These are phyloP conservation scores for Acrodontium crateriforme DNA, from an alignment of 2,329 filamentous ascomycete genomes.

Conservation along the genomic window DNA sequence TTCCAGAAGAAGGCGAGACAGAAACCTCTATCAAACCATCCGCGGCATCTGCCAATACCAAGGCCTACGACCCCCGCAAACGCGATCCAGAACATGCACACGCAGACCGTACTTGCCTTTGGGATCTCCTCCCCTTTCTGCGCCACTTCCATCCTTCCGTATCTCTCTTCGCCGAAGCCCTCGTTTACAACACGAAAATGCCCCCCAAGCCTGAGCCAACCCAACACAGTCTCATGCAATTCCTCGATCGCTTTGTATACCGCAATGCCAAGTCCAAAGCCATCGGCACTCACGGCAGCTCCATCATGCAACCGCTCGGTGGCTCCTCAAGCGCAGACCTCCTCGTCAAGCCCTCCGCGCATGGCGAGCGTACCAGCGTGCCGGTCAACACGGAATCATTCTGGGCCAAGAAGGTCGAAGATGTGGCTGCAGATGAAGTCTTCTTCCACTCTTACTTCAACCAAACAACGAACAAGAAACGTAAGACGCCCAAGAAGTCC, in stretches of 20 bases:
- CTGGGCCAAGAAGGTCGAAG: constrained; percentile 78
- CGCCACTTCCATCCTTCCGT: constrained; percentile 90
- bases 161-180: constrained; percentile 60
- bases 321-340: constrained; percentile 47
- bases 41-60: background rate
- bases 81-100: constrained; percentile 83
- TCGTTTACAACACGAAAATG: constrained; percentile 56
- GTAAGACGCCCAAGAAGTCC: constrained; percentile 39
- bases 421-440: constrained; percentile 80
- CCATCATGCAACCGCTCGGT: constrained; percentile 90
- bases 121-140: constrained; percentile 74
- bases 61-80: constrained; percentile 71
- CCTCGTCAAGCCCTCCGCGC: constrained; percentile 46
- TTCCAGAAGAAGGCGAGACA: constrained; percentile 28
- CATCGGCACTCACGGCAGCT: constrained; percentile 56
- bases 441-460: constrained; percentile 99
- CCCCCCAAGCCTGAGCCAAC: constrained; percentile 82
- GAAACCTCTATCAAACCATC: constrained; percentile 16
- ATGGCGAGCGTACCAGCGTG: constrained; percentile 33
- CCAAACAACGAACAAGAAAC: constrained; percentile 42
- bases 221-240: constrained; percentile 82
- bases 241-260: constrained; percentile 98
- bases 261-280: constrained; percentile 65
- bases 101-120: constrained; percentile 83
- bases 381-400: constrained; percentile 78